A percentile compares a stretch with the other conserved stretches of the same genome.
These are phyloP conservation scores for Pelargonium citronellum DNA, from an alignment of 441 rosid species.

Conservation along the genomic window DNA sequence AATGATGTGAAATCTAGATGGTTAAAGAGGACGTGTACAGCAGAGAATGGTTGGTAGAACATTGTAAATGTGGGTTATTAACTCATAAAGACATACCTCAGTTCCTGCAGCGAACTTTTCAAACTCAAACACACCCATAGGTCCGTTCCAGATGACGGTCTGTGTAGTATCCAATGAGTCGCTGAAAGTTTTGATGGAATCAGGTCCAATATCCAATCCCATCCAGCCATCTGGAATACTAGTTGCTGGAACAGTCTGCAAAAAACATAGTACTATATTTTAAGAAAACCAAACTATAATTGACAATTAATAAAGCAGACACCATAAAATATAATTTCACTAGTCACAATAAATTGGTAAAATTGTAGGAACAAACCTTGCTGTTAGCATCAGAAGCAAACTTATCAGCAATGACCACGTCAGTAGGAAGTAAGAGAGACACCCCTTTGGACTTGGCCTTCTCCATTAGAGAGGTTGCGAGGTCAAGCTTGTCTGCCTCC, in stretches of 20 bases:
- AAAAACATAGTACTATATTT: constrained; percentile 2
- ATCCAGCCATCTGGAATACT: constrained; percentile 90
- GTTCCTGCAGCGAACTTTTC: constrained; percentile 82
- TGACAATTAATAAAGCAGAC: no score
- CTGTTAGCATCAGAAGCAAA: constrained; percentile 26
- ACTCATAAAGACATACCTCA: constrained; percentile 41
- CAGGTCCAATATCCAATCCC: constrained; percentile 94
- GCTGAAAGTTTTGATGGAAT: constrained; percentile 63
- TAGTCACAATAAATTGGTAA: no score
- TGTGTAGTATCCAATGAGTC: constrained; percentile 66
- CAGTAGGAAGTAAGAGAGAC: constrained; percentile 18
- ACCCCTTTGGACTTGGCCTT: constrained; percentile 1
- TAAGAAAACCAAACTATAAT: no score
- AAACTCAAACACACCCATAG: constrained; percentile 93
- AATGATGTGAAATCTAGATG: no score
- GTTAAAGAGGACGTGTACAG: neutral
- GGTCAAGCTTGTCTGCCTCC: constrained; percentile 26
- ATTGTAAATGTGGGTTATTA: neutral
- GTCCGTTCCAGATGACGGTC: constrained; percentile 91
- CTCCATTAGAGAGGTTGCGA: constrained; percentile 20
- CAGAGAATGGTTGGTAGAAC: neutral
- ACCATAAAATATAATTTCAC: no score
- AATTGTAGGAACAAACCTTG: constrained; percentile 16
- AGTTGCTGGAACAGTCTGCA: constrained; percentile 67
- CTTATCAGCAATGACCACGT: constrained; percentile 25